Evolutionary conservation across 1,284 basidiomycete genomes (phyloP), one percentile per base, ranked within the genome.

Genomic region (Cronartium quercuum): DNA sequence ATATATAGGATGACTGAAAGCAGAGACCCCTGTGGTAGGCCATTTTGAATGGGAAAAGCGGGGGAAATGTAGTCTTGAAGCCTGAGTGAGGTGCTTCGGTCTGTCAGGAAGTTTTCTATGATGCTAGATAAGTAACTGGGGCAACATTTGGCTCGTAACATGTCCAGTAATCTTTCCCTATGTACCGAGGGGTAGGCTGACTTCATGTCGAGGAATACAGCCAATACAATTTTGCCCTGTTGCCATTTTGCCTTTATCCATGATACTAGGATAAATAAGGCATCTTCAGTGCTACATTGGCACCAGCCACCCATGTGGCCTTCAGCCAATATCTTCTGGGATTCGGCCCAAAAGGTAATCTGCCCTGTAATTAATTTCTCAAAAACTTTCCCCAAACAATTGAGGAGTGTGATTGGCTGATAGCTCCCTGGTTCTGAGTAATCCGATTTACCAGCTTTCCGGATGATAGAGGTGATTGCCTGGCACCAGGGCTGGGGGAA

Each of bases 1-100:
- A 66, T 44, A 34, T 66, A 66, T 47, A 66, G 21, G 12, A 51
- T 66, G 34, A 66, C 65, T 15, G 65, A 66, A 24, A 66, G 42
- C 6, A 44, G 65, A 3, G 65, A 66, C 42, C 65, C 65, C 41
- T 66, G 61, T 13, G 61, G 61, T 10, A 40, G 37, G 7, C 61
- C 61, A 24, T 18, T 37, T 21, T 63, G 13, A 34, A 47, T 51
- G 24, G 12, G 12, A 15, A 66, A 47, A 9, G 10, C 15, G 18
- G 15, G 12, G 2, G 65, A 66, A 2, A 13, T 18, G 42, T 18
- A 66, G 35, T 44, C 38, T 9, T 66, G 38, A 24, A 66, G 38
- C 35, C 21, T 66, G 15, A 66, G 40, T 3, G 7, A 12, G 21
- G 65, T 66, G 2, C 5, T 12, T 18, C 41, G 2, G 42, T 51